phyloP scores from a whole-genome alignment of 768 basidiomycete genomes.

The Boletus fagicola region DNA sequence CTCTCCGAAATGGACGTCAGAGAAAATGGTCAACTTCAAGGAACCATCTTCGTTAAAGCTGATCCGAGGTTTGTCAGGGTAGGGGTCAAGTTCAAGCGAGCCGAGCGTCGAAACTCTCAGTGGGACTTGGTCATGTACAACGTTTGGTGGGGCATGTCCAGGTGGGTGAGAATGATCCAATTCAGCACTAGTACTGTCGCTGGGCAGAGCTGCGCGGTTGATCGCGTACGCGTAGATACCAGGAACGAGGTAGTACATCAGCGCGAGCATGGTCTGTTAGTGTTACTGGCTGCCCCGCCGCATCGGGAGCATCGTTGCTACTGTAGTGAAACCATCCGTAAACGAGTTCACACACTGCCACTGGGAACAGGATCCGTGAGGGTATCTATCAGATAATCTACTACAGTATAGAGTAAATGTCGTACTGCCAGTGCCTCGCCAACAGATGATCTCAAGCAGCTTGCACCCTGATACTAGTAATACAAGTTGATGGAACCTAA shows the following conservation, averaged over 20 bases:
- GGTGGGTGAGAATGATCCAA: background rate
- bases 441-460: background rate
- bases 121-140: background rate
- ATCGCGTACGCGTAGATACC: slow-evolving; percentile 15
- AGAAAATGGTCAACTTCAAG: slow-evolving; percentile 73
- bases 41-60: slow-evolving; percentile 57
- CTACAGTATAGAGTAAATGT: too few species aligned
- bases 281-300: background rate
- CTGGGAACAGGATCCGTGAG: too few species aligned
- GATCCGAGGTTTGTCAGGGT: slow-evolving; percentile 48
- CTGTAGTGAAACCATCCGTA: background rate
- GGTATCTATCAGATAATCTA: too few species aligned
- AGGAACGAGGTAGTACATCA: slow-evolving; percentile 1
- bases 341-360: background rate
- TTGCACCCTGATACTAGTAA: background rate
- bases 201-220: background rate
- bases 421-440: background rate
- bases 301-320: too few species aligned
- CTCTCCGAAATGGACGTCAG: slow-evolving; percentile 75
- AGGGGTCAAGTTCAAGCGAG: slow-evolving; percentile 35
- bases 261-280: slow-evolving; percentile 1
- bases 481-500: too few species aligned
- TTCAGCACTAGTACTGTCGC: background rate
- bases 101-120: background rate
- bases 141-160: background rate